A percentile compares a stretch with the other conserved stretches of the same genome.
These are phyloP conservation scores for Aspergillus wentii DNA, from an alignment of 495 filamentous ascomycete species.

Conservation along the genomic window DNA sequence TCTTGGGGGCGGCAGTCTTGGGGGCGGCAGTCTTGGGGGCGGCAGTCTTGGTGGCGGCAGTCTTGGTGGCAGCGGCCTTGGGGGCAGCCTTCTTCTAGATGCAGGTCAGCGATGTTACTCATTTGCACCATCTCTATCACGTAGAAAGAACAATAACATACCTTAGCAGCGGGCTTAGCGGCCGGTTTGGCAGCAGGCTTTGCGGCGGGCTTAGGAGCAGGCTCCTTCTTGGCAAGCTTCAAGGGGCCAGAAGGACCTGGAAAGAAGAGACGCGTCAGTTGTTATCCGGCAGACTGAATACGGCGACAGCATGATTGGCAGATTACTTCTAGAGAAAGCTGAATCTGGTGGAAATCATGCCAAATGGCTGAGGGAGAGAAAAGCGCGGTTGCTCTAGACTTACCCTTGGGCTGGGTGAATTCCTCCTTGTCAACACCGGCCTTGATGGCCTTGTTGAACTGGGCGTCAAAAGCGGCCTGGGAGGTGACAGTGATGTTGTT, in stretches of 20 bases:
- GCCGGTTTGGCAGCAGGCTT: conserved; percentile 29
- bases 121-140: background rate
- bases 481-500: conserved; percentile 72
- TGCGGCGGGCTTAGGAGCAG: conserved; percentile 48
- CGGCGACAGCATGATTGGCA: conserved; percentile 3
- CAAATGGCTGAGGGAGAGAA: background rate
- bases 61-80: conserved; percentile 27
- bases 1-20: conserved; percentile 29
- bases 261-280: conserved; percentile 33
- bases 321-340: background rate
- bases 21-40: conserved; percentile 42
- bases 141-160: conserved; percentile 3
- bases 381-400: no score
- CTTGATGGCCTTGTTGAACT: conserved; percentile 92
- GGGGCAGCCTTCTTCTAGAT: conserved; percentile 42
- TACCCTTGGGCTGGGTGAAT: conserved; percentile 95
- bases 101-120: conserved; percentile 9
- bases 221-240: conserved; percentile 90
- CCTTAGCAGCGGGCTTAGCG: conserved; percentile 47
- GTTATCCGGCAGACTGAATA: conserved; percentile 6
- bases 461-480: conserved; percentile 74
- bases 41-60: conserved; percentile 35
- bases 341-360: no score
- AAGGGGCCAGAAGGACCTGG: conserved; percentile 86
- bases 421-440: conserved; percentile 82